A percentile compares a stretch with the other conserved stretches of the same genome.
phyloP scores from a whole-genome alignment of 2,329 filamentous ascomycete genomes.

The Sporothrix phasma region DNA sequence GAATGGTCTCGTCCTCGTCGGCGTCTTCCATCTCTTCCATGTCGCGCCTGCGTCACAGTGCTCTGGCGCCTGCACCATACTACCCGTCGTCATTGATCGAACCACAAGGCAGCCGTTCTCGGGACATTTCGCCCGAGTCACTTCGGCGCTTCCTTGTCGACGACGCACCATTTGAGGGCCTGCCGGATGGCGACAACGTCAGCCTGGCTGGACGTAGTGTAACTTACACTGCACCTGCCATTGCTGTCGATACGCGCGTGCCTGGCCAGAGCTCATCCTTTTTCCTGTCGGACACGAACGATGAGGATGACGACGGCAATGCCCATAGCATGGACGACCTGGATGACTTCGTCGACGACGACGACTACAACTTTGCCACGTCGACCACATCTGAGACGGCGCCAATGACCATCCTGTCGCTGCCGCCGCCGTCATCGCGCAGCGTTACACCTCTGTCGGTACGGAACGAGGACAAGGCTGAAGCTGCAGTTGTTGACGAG shows the following conservation, averaged over 20 bases:
- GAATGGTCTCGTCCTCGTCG: conserved; percentile 13
- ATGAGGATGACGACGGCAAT: background rate
- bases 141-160: conserved; percentile 42
- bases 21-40: background rate
- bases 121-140: conserved; percentile 48
- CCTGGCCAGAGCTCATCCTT: background rate
- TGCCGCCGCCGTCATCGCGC: conserved; percentile 37
- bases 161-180: conserved; percentile 28
- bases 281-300: background rate
- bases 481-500: background rate
- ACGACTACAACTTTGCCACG: conserved; percentile 50
- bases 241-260: background rate
- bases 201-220: background rate
- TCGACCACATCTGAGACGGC: conserved; percentile 37
- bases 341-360: conserved; percentile 28
- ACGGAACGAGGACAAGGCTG: background rate
- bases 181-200: background rate
- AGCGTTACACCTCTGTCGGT: background rate
- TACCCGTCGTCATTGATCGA: background rate
- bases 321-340: conserved; percentile 32
- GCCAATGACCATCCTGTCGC: conserved; percentile 40
- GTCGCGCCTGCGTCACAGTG: conserved; percentile 1
- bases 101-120: conserved; percentile 25
- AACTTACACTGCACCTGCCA: background rate
- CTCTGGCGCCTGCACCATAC: background rate